Evolutionary conservation across 2,329 filamentous ascomycete genomes (phyloP).

Genomic region (Decorospora gaudefroyi): DNA sequence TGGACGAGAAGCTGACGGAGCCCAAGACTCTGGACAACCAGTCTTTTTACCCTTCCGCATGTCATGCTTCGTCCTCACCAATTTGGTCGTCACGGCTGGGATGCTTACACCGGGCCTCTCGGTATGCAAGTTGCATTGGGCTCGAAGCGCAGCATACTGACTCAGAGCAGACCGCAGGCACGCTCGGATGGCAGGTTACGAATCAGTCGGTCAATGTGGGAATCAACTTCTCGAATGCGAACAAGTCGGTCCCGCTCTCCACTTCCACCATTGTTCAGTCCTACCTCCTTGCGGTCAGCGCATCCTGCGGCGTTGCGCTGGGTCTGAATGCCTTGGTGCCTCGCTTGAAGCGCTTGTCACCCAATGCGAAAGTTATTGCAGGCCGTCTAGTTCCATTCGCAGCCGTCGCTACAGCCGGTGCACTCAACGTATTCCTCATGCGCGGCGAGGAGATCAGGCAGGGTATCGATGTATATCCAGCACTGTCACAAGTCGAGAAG

Average conservation of each 20-base stretch:
- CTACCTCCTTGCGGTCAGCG: constrained; percentile 87
- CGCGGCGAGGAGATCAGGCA: constrained; percentile 90
- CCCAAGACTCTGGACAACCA: constrained; percentile 82
- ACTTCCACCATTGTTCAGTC: constrained; percentile 81
- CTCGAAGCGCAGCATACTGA: constrained; percentile 24
- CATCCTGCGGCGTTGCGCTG: constrained; percentile 90
- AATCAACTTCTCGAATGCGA: constrained; percentile 96
- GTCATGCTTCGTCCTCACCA: constrained; percentile 93
- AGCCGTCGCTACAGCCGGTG: constrained; percentile 87
- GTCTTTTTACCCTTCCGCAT: constrained; percentile 96
- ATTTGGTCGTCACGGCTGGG: constrained; percentile 90
- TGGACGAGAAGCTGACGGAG: constrained; percentile 16
- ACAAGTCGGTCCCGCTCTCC: constrained; percentile 91
- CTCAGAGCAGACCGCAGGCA: constrained; percentile 71
- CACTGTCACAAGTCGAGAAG: constrained; percentile 72
- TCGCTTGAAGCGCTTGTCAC: constrained; percentile 74
- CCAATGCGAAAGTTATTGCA: constrained; percentile 75
- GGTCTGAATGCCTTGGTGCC: constrained; percentile 90
- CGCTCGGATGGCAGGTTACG: constrained; percentile 88
- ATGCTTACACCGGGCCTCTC: constrained; percentile 91
- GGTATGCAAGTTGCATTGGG: constrained; percentile 52
- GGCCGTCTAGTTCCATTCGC: constrained; percentile 93
- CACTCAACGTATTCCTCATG: constrained; percentile 96
- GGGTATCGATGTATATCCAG: constrained; percentile 91
- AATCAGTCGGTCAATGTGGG: constrained; percentile 99